Conservation (phyloP, 176 grass and related monocot species). For the Themeda triandra region DNA sequence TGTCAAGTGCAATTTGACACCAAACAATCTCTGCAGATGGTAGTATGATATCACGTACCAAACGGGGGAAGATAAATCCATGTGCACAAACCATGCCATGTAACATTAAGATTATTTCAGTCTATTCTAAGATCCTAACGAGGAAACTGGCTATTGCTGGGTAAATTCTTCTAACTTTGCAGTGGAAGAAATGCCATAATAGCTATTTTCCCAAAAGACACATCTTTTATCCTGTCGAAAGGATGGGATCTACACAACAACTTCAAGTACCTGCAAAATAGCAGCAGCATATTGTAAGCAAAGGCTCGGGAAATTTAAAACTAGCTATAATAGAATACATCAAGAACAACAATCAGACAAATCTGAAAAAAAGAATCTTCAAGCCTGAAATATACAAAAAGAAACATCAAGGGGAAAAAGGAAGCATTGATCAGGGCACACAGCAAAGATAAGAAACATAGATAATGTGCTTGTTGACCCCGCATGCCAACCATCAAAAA, state of each 20-base stretch:
- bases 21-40: conserved; percentile 7
- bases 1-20: conserved; percentile 17
- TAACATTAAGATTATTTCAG: conserved; percentile 35
- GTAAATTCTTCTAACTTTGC: conserved; percentile 21
- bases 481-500: not conserved
- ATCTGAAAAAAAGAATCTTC: not conserved
- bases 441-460: not conserved
- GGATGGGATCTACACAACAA: conserved; percentile 39
- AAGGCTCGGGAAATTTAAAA: not conserved
- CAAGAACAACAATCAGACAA: not conserved
- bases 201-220: conserved; percentile 31
- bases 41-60: not conserved
- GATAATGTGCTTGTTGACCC: not conserved
- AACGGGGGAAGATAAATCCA: not conserved
- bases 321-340: not conserved
- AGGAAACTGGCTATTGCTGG: conserved; percentile 16
- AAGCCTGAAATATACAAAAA: not conserved
- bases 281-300: not conserved
- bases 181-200: conserved; percentile 27
- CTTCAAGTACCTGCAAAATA: conserved; percentile 54
- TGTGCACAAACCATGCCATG: conserved; percentile 19
- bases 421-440: not conserved
- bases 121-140: conserved; percentile 20
- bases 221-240: conserved; percentile 44
- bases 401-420: not conserved